These are phyloP conservation scores for Hypomontagnella monticulosa DNA, from an alignment of 495 filamentous ascomycete species.

Conservation along the genomic window DNA sequence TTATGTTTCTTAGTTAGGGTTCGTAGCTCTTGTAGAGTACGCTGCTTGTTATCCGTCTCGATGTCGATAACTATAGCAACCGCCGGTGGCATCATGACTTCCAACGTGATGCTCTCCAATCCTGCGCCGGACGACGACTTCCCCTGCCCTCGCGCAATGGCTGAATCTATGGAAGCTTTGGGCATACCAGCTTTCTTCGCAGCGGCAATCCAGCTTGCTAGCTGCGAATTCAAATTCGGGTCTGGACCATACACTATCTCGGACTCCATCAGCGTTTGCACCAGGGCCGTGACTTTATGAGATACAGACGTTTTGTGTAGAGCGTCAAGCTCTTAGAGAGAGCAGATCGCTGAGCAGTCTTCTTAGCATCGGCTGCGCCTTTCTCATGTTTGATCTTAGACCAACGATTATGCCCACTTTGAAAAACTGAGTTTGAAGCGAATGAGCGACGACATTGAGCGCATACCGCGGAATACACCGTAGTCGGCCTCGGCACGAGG, in stretches of 20 bases:
- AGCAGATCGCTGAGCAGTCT: slow-evolving; percentile 55
- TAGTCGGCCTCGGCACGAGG: slow-evolving; percentile 21
- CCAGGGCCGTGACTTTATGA: background rate
- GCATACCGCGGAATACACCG: slow-evolving; percentile 45
- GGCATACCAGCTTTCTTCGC: slow-evolving; percentile 90
- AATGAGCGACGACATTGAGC: slow-evolving; percentile 61
- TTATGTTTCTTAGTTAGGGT: slow-evolving; percentile 71
- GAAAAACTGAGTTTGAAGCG: slow-evolving; percentile 56
- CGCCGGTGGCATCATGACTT: slow-evolving; percentile 81
- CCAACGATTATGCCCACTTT: slow-evolving; percentile 90
- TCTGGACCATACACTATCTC: slow-evolving; percentile 70
- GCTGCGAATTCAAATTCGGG: slow-evolving; percentile 73
- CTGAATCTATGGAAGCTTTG: slow-evolving; percentile 81
- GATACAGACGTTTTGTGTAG: slow-evolving; percentile 59
- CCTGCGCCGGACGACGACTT: slow-evolving; percentile 72
- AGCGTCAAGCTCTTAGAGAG: slow-evolving; percentile 63
- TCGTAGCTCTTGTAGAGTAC: slow-evolving; percentile 76
- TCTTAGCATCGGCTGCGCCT: slow-evolving; percentile 74
- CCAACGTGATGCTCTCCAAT: slow-evolving; percentile 79
- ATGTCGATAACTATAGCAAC: slow-evolving; percentile 80
- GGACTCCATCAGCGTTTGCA: slow-evolving; percentile 21
- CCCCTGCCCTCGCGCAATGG: slow-evolving; percentile 89
- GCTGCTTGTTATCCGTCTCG: slow-evolving; percentile 81
- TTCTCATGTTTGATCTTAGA: slow-evolving; percentile 96
- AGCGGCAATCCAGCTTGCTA: slow-evolving; percentile 73